Conservation (phyloP, 2,329 filamentous ascomycete genomes). For the Diaporthe helianthi region DNA sequence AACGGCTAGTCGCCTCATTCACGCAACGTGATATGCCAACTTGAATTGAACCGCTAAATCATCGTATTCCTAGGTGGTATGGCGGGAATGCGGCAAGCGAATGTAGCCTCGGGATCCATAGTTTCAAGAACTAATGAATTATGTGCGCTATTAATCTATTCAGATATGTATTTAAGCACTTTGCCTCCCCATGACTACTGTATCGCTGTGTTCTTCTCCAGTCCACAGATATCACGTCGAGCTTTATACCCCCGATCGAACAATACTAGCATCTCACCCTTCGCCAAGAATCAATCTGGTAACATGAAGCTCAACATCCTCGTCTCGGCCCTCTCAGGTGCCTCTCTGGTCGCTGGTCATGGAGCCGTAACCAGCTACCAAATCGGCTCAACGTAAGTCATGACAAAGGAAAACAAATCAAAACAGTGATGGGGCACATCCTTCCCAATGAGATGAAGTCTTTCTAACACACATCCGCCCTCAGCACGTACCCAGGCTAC, state of each 20-base stretch:
- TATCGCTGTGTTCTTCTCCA: background rate
- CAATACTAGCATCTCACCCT: background rate
- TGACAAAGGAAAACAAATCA: background rate
- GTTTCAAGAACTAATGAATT: background rate
- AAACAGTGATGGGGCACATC: background rate
- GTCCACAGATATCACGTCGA: background rate
- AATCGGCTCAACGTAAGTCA: conserved; percentile 46
- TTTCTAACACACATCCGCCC: background rate
- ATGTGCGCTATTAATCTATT: no score
- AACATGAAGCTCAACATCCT: conserved; percentile 35
- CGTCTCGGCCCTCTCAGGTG: conserved; percentile 33
- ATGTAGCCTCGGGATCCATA: background rate
- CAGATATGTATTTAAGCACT: background rate
- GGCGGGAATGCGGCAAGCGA: no score
- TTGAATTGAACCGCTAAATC: background rate
- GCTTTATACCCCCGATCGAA: background rate
- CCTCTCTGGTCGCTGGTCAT: conserved; percentile 45
- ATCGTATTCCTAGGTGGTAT: background rate
- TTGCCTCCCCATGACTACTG: background rate
- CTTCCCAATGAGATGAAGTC: no score
- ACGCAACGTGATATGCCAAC: background rate
- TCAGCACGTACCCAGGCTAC: conserved; percentile 50
- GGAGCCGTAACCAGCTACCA: conserved; percentile 55
- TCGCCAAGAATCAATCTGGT: background rate
- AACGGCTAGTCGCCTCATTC: background rate